phyloP scores from a whole-genome alignment of 148 eudicot species.

The Vaccinium myrtillus region DNA sequence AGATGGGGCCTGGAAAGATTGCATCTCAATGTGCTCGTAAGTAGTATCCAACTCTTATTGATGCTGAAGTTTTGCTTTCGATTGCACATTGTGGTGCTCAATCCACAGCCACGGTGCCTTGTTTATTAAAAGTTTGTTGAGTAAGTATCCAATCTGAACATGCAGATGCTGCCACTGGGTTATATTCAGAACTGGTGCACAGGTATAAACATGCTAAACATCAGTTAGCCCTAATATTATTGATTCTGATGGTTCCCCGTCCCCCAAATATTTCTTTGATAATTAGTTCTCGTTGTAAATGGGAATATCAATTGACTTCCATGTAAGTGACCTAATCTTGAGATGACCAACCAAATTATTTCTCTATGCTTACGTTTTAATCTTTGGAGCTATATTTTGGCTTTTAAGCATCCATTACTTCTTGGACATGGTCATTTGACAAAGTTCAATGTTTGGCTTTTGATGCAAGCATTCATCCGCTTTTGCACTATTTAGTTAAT shows the following conservation, averaged over 20 bases:
- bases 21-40: slow-evolving; percentile 99
- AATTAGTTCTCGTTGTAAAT: background rate
- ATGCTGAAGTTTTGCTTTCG: background rate
- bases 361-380: background rate
- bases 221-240: background rate
- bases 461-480: background rate
- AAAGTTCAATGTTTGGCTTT: background rate
- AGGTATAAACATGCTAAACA: slow-evolving; percentile 36
- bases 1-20: slow-evolving; percentile 89
- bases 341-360: background rate
- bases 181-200: slow-evolving; percentile 75
- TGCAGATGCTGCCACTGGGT: slow-evolving; percentile 93
- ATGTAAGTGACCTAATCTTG: background rate
- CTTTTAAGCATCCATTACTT: background rate
- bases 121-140: background rate
- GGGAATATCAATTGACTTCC: background rate
- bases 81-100: background rate
- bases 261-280: background rate
- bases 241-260: background rate
- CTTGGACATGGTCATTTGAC: background rate
- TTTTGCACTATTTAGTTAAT: background rate
- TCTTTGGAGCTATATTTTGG: background rate
- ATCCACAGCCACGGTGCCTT: background rate
- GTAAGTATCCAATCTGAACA: slow-evolving; percentile 4
- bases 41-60: slow-evolving; percentile 19